Base-by-base conservation (phyloP, 306 rosid genomes). In the Cyamopsis tetragonoloba region DNA sequence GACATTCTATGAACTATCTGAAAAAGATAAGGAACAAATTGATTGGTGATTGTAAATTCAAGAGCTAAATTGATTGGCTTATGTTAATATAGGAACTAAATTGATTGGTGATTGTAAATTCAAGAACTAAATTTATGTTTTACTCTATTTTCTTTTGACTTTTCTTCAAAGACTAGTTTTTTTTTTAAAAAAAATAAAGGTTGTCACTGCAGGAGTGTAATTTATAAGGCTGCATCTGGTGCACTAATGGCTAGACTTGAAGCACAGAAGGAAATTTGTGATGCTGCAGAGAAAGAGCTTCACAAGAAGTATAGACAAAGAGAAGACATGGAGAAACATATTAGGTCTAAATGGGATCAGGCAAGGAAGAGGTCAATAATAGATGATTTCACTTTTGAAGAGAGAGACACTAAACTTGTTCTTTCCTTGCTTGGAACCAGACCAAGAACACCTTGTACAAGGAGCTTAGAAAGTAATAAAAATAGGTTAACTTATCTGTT, bases 241-340 rank as follows among this genome's bases (percentile, higher is more conserved):
- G 95, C 99, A 23, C 85, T 95, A 37, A 88, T 84, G 99, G 97
- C 99, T 61, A 82, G 99, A 79, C 96, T 95, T 23, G 96, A 95
- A 84, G 92, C 96, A 28, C 99, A 95, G 58, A 85, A 82, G 68
- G 87, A 79, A 15, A 85, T 95, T 32, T 88, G 99, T 34, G 85
- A 88, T 66, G 81, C 78, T 7, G 84, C 99, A 0, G 99, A 90
- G 88, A 95, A 79, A 72, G 96, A 95, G 23, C 96, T 90, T 66
- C 87, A 95, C 80, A 85, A 79, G 72, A 90, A 85, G 64, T 81
- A 86, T 72, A 90, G 73, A 47, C 73, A 77, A 70, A 86, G 78
- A 69, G 92, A 90, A 68, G 96, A 90, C 78, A 71, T 95, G 46
- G 92, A 95, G 86, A 86, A 78, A 62, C 95, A 85, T 74, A 66